These are phyloP conservation scores for Starmerella khaoyaiensis DNA, from an alignment of 805 yeast genomes.

Conservation along the genomic window DNA sequence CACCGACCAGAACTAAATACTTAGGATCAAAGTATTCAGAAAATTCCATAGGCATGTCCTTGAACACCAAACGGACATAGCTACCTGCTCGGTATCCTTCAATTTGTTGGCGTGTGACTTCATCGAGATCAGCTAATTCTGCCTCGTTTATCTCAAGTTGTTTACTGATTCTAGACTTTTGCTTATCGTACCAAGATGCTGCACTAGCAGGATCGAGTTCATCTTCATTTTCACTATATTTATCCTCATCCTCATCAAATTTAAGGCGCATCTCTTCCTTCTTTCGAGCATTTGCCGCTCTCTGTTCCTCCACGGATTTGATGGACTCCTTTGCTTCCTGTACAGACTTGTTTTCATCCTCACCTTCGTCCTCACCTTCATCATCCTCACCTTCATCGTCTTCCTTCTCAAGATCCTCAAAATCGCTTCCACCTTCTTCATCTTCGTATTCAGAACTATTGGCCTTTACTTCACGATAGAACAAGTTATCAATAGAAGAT, in stretches of 20 bases:
- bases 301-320: slow-evolving; percentile 52
- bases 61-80: slow-evolving; percentile 79
- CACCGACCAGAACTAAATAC: slow-evolving; percentile 82
- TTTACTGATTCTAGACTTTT: slow-evolving; percentile 92
- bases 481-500: slow-evolving; percentile 16
- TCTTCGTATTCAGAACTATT: slow-evolving; percentile 26
- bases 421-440: slow-evolving; percentile 25
- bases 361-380: slow-evolving; percentile 24
- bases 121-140: slow-evolving; percentile 50
- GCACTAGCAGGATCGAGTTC: slow-evolving; percentile 71
- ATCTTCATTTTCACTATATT: slow-evolving; percentile 45
- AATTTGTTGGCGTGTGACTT: slow-evolving; percentile 59
- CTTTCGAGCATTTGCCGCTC: slow-evolving; percentile 72
- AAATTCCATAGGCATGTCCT: slow-evolving; percentile 77
- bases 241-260: slow-evolving; percentile 68
- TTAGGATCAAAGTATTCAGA: slow-evolving; percentile 73
- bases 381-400: slow-evolving; percentile 26
- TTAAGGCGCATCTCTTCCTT: slow-evolving; percentile 81
- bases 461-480: slow-evolving; percentile 26
- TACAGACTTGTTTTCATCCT: slow-evolving; percentile 23
- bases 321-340: slow-evolving; percentile 25
- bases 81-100: slow-evolving; percentile 93
- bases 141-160: slow-evolving; percentile 87
- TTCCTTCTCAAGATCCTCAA: slow-evolving; percentile 18
- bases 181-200: slow-evolving; percentile 95